A percentile compares a stretch with the other conserved stretches of the same genome.
Evolutionary conservation across 192 early-diverging fungal genomes (phyloP).

Genomic region (Chytriomyces sp.): DNA sequence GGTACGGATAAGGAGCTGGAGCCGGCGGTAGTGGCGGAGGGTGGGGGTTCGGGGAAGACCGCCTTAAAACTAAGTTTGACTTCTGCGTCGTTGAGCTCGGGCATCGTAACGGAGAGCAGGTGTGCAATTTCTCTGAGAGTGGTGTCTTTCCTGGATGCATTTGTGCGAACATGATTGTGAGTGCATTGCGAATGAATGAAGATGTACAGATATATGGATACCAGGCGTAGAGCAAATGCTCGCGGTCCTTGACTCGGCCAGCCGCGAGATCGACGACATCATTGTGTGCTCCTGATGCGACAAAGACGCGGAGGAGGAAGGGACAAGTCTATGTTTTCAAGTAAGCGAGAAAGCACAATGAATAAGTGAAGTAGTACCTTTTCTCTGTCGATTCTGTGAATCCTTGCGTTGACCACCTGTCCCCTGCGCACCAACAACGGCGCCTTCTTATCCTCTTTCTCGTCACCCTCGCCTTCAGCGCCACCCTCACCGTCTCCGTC

Average conservation of each 20-base stretch:
- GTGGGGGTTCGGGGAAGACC: neutral
- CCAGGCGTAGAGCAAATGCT: neutral
- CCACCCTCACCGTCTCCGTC: neutral
- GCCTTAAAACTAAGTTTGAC: constrained; percentile 6
- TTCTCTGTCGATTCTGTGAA: neutral
- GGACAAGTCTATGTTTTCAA: neutral
- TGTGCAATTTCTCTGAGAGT: constrained; percentile 11
- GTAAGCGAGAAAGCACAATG: neutral
- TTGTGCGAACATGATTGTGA: neutral
- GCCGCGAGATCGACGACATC: neutral
- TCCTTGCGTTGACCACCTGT: neutral
- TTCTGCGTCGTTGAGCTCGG: constrained; percentile 19
- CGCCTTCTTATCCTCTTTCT: too few relatives aligned
- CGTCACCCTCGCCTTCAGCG: neutral
- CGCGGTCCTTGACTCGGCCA: neutral
- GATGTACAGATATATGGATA: neutral
- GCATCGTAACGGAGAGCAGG: neutral
- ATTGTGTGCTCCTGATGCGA: neutral
- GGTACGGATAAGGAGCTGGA: too few relatives aligned
- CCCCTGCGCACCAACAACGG: neutral
- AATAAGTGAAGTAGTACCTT: neutral
- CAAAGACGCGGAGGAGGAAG: constrained; percentile 3
- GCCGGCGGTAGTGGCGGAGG: neutral
- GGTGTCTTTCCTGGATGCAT: constrained; percentile 3
- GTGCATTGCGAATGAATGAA: neutral